Conservation (phyloP, 2,329 filamentous ascomycete species). For the Apiospora hydei region DNA sequence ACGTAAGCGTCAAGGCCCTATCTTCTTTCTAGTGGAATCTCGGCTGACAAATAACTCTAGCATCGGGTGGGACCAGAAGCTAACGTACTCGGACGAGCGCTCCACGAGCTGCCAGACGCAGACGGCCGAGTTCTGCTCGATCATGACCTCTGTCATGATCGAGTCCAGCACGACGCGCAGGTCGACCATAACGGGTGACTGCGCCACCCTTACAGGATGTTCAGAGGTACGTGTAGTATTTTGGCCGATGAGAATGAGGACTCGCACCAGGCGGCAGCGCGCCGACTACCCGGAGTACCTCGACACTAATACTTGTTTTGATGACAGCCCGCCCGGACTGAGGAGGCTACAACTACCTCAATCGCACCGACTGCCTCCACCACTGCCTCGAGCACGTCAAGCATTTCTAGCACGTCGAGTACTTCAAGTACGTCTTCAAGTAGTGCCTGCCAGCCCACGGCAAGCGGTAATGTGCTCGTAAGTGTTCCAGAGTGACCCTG, state of each 20-base stretch:
- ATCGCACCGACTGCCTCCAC: background rate
- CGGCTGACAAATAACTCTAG: background rate
- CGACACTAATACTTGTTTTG: background rate
- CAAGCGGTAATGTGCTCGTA: background rate
- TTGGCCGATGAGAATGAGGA: no score
- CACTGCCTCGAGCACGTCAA: background rate
- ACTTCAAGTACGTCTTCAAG: background rate
- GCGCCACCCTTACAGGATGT: background rate
- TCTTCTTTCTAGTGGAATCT: background rate
- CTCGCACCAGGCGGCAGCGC: no score
- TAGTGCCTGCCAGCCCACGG: background rate
- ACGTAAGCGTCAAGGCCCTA: background rate
- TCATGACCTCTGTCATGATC: constrained; percentile 25
- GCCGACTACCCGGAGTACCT: background rate
- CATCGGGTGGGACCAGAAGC: background rate
- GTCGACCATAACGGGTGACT: constrained; percentile 23
- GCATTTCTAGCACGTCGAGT: background rate
- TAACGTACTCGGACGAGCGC: background rate
- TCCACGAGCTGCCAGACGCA: constrained; percentile 24
- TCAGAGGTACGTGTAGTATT: background rate
- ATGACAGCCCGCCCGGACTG: background rate
- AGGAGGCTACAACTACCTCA: background rate
- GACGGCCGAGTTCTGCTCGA: constrained; percentile 27
- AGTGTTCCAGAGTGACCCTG: background rate
- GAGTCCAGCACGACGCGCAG: background rate